A percentile compares a stretch with the other conserved stretches of the same genome.
Evolutionary conservation across 257 asterid genomes (phyloP).

Genomic region (Craterostigma plantagineum): DNA sequence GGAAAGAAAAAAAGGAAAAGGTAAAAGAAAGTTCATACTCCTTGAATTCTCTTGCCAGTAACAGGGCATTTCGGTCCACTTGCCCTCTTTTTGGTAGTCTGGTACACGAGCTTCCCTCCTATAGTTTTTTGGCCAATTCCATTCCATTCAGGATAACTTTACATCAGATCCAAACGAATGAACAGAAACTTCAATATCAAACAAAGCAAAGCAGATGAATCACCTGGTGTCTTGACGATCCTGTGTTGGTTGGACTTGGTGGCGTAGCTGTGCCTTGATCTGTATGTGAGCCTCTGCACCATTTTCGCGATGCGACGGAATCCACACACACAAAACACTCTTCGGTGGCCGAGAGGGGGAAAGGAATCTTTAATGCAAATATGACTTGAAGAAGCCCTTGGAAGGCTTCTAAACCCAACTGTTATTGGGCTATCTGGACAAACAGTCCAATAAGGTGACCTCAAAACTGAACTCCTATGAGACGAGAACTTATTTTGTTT

Average conservation of each 20-base stretch:
- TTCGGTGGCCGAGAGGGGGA: background rate
- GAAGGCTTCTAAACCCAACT: no score
- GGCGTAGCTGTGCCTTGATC: constrained; percentile 2
- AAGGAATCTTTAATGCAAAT: background rate
- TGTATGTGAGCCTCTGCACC: constrained; percentile 3
- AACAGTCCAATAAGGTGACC: no score
- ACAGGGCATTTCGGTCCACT: constrained; percentile 29
- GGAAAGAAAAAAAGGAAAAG: no score
- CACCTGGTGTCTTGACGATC: constrained; percentile 2
- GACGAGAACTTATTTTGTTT: no score
- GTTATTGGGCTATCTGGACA: no score
- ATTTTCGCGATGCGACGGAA: background rate
- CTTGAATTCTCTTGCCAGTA: constrained; percentile 71
- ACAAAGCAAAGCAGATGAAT: background rate
- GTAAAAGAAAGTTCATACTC: no score
- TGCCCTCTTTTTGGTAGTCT: constrained; percentile 42
- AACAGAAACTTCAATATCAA: background rate
- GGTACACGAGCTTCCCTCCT: constrained; percentile 71
- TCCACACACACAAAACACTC: background rate
- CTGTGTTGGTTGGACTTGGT: constrained; percentile 2
- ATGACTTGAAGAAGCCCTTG: background rate
- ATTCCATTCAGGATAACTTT: background rate
- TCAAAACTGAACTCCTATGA: no score
- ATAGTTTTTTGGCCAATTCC: constrained; percentile 3
- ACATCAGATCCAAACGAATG: background rate